Conservation (phyloP, 352 stramenopile species). For the Globisporangium yorkense region DNA sequence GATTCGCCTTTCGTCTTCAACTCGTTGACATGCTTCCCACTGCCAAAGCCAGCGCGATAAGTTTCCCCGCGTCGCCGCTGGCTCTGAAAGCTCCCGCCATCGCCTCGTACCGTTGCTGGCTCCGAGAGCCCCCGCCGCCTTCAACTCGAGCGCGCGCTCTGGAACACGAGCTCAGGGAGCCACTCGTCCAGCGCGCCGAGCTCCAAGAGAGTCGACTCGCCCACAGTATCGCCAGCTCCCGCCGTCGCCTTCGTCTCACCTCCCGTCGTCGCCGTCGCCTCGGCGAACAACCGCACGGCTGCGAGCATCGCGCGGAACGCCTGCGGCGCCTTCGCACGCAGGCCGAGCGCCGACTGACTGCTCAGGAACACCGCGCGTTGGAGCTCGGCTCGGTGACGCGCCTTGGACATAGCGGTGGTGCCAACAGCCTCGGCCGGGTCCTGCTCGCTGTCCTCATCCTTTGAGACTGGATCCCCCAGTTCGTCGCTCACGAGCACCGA, state of each 20-base stretch:
- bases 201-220: not conserved
- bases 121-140: not conserved
- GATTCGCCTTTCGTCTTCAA: no score
- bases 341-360: conserved; percentile 15
- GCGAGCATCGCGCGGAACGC: conserved; percentile 11
- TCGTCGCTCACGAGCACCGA: not conserved
- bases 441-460: not conserved
- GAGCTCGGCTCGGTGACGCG: not conserved
- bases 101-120: not conserved
- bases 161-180: conserved; percentile 11
- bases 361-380: conserved; percentile 6
- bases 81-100: no score
- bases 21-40: no score
- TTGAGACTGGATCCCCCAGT: not conserved
- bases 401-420: not conserved
- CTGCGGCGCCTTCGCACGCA: conserved; percentile 15
- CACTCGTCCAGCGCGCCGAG: conserved; percentile 6
- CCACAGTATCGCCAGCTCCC: not conserved
- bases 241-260: not conserved
- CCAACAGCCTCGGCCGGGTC: not conserved
- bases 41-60: no score
- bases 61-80: no score
- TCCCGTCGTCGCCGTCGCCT: not conserved
- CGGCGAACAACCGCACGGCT: conserved; percentile 5
- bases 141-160: not conserved